Evolutionary conservation across 2,329 filamentous ascomycete species (phyloP), one percentile per base, ranked within the genome.

Genomic region (Ambrosiella xylebori): DNA sequence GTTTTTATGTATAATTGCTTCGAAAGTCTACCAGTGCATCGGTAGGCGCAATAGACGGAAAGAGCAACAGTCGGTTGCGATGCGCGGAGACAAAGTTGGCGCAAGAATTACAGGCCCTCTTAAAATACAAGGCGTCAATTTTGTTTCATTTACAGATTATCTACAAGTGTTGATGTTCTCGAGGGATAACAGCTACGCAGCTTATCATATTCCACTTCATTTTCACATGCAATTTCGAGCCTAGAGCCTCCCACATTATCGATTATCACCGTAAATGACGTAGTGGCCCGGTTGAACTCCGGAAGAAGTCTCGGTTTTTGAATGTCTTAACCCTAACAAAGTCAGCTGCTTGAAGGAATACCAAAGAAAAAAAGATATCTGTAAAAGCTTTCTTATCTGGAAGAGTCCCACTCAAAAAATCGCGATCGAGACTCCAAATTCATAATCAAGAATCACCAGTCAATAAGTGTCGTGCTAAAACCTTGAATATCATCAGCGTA

Each of bases 381-480:
- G n/a, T 8, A 47, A 47, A 15, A 11, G 11, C n/a, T 3, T 13
- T 8, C 2, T 47, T 44, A 27, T 15, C n/a, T 8, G 11, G 44
- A 17, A 15, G n/a, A 15, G 2, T 15, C 7, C 7, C 3, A 1
- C 8, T 6, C 2, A 15, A 47, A 17, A 47, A 12, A 17, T 47
- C 44, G 44, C 44, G 44, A 47, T 17, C 4, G n/a, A 17, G n/a
- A 47, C n/a, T 15, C 40, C 40, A 8, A 8, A 47, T 8, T 17
- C 19, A 6, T 47, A 47, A 13, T 15, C 44, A 47, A 2, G n/a
- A 15, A 13, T 15, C 44, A 8, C 19, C 36, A 38, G 27, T 54
- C 58, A 60, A 60, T 57, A 40, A 60, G 58, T 19, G 58, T 49
- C 15, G 15, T 39, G 27, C n/a, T 57, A 60, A 60, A 57, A 35